Conservation (phyloP, 2,329 filamentous ascomycete genomes). For the Domatiomyces globalis region DNA sequence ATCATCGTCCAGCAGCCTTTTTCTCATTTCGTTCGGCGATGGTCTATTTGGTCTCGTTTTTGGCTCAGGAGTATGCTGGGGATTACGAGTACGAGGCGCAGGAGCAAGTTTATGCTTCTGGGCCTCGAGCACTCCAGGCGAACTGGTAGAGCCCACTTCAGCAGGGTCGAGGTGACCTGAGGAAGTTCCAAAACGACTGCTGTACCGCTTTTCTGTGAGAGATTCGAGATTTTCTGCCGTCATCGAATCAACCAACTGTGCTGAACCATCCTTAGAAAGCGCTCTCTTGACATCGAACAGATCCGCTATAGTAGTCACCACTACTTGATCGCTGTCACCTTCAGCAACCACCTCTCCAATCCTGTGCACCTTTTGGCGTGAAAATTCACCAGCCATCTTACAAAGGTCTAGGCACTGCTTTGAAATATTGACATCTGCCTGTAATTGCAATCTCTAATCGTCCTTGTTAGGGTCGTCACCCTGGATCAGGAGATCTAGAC, state of each 20-base stretch:
- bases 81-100: conserved; percentile 11
- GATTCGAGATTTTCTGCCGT: conserved; percentile 19
- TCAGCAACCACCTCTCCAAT: conserved; percentile 27
- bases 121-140: conserved; percentile 29
- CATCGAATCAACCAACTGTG: conserved; percentile 27
- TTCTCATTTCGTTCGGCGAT: neutral
- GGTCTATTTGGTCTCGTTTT: conserved; percentile 8
- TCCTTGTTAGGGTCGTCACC: conserved; percentile 11
- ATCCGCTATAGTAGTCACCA: conserved; percentile 30
- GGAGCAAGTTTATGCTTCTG: conserved; percentile 22
- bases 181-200: conserved; percentile 1
- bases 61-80: conserved; percentile 15
- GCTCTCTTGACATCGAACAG: conserved; percentile 30
- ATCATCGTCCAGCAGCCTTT: neutral
- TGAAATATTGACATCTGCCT: conserved; percentile 24
- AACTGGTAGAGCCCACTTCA: neutral
- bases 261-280: conserved; percentile 22
- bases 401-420: conserved; percentile 29
- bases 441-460: conserved; percentile 20
- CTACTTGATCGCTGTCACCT: conserved; percentile 27
- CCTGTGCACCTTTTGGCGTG: conserved; percentile 23
- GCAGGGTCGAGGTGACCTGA: neutral
- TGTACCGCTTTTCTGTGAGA: conserved; percentile 18
- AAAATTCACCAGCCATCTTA: conserved; percentile 23
- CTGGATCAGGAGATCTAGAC: conserved; percentile 20